Evolutionary conservation across 768 basidiomycete genomes (phyloP).

Genomic region (Calocera cornea): DNA sequence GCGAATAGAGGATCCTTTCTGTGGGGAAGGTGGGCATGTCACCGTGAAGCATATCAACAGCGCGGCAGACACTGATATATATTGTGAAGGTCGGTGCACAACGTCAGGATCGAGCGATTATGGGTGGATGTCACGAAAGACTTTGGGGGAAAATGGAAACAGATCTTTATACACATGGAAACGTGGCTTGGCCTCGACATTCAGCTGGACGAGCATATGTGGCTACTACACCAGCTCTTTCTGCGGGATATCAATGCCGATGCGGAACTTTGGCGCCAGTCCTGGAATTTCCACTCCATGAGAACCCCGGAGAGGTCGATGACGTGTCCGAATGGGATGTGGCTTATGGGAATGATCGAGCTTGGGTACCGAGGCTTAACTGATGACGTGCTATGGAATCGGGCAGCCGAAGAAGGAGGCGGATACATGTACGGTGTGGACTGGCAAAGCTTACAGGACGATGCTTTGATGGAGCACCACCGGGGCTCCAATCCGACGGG

Average conservation of each 20-base stretch:
- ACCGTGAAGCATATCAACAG: too few relatives aligned
- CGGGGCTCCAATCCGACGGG: not conserved
- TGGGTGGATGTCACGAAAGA: constrained; percentile 7
- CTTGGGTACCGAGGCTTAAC: not conserved
- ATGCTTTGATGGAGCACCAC: constrained; percentile 13
- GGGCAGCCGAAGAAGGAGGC: not conserved
- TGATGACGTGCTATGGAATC: not conserved
- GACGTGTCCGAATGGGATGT: not conserved
- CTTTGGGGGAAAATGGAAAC: not conserved
- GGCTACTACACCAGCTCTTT: constrained; percentile 9
- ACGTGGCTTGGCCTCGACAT: not conserved
- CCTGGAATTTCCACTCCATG: constrained; percentile 4
- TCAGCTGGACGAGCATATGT: not conserved
- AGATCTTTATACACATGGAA: constrained; percentile 5
- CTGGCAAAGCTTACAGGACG: constrained; percentile 15
- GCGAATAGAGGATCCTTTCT: constrained; percentile 6
- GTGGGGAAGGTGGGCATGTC: constrained; percentile 8
- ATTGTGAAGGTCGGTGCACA: constrained; percentile 7
- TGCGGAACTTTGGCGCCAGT: not conserved
- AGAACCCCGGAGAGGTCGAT: not conserved
- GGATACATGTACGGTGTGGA: constrained; percentile 15
- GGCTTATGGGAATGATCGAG: not conserved
- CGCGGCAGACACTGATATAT: too few relatives aligned
- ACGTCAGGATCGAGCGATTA: constrained; percentile 7
- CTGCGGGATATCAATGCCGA: constrained; percentile 5